These are phyloP conservation scores for Lachnellula hyalina DNA, from an alignment of 2,329 filamentous ascomycete species.

Conservation along the genomic window DNA sequence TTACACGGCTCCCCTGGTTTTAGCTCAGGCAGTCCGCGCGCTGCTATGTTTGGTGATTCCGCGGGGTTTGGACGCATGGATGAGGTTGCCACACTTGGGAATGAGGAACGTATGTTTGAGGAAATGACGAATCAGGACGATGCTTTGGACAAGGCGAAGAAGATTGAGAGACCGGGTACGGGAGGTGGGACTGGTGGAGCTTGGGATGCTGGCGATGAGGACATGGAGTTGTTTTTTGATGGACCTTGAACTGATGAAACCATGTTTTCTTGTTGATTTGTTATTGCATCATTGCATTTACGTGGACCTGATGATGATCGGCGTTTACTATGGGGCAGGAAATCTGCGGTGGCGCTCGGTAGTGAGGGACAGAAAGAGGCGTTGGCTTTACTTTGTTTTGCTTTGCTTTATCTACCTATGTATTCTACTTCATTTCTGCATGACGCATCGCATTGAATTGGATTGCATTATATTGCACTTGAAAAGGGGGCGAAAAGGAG, in stretches of 20 bases:
- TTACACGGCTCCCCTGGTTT: slow-evolving; percentile 23
- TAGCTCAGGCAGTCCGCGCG: slow-evolving; percentile 13
- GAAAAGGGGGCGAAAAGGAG: too few species aligned
- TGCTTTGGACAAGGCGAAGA: slow-evolving; percentile 21
- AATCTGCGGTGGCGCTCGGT: too few species aligned
- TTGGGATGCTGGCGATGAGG: slow-evolving; percentile 19
- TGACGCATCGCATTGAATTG: too few species aligned
- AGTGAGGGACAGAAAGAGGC: too few species aligned
- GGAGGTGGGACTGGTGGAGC: slow-evolving; percentile 14
- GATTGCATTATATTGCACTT: too few species aligned
- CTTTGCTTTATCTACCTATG: not conserved
- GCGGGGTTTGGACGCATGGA: slow-evolving; percentile 26
- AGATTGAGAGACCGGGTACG: slow-evolving; percentile 8
- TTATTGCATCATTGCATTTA: not conserved
- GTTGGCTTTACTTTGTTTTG: not conserved
- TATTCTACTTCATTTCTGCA: too few species aligned
- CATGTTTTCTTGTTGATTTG: not conserved
- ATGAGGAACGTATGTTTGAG: slow-evolving; percentile 28
- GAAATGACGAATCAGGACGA: slow-evolving; percentile 29
- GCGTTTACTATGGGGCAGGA: not conserved
- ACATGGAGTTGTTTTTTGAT: slow-evolving; percentile 26
- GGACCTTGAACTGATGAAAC: slow-evolving; percentile 14
- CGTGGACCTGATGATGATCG: not conserved
- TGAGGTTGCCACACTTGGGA: slow-evolving; percentile 17
- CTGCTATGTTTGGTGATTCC: slow-evolving; percentile 24